A percentile compares a stretch with the other conserved stretches of the same genome.
Conservation (phyloP, 257 asterid species). For the Plantago major region DNA sequence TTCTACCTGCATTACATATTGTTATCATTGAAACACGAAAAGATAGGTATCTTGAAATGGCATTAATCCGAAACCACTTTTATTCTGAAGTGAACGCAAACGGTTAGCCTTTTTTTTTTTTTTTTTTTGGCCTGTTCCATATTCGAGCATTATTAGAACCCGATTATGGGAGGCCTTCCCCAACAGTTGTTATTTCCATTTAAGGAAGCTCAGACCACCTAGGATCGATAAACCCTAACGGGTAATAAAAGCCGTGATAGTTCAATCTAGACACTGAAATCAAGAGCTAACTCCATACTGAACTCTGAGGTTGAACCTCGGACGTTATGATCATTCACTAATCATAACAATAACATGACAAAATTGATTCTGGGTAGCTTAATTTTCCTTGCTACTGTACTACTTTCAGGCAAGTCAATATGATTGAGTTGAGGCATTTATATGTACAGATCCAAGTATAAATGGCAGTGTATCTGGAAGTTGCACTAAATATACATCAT, state of each 20-base stretch:
- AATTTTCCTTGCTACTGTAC: conserved; percentile 9
- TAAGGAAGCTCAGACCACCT: too few species aligned
- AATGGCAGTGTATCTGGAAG: conserved; percentile 16
- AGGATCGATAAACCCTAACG: too few species aligned
- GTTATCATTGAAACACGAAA: neutral
- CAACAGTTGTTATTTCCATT: too few species aligned
- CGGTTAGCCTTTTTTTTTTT: too few species aligned
- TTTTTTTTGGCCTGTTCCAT: neutral
- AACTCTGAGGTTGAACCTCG: too few species aligned
- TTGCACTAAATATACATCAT: conserved; percentile 30
- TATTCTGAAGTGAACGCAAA: neutral
- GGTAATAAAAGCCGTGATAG: too few species aligned
- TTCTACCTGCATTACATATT: neutral
- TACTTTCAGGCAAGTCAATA: conserved; percentile 8
- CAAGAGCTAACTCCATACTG: too few species aligned
- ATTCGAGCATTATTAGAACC: too few species aligned
- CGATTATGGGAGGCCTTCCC: too few species aligned
- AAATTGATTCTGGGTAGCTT: neutral
- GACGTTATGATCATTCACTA: neutral
- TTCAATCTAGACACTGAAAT: too few species aligned
- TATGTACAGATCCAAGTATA: conserved; percentile 28
- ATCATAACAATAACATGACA: neutral
- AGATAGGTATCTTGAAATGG: neutral
- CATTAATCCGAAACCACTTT: neutral
- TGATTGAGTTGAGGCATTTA: neutral